Evolutionary conservation across 345 rosid genomes (phyloP).

Genomic region (Cochlearia excelsa): DNA sequence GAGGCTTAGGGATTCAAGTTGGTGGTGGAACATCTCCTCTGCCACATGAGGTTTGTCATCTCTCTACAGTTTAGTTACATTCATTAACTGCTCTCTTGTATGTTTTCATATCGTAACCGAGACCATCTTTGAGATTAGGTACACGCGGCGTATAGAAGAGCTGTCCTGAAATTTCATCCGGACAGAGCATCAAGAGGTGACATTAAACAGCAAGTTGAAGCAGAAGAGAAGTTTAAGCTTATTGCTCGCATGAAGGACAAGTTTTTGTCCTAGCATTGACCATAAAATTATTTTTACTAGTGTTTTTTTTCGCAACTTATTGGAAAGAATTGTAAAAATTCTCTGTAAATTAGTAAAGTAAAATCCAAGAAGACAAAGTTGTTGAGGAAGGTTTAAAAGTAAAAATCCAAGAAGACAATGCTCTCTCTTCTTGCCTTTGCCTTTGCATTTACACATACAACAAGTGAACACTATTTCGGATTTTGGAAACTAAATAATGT

Average conservation of each 20-base stretch:
- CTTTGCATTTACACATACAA: slow-evolving; percentile 52
- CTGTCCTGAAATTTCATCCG: slow-evolving; percentile 75
- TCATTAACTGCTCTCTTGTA: not conserved
- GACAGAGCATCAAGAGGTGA: slow-evolving; percentile 73
- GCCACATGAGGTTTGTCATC: slow-evolving; percentile 47
- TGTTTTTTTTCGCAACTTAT: slow-evolving; percentile 9
- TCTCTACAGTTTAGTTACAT: slow-evolving; percentile 28
- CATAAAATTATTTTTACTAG: not conserved
- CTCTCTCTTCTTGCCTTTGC: slow-evolving; percentile 44
- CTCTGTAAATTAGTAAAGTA: not conserved
- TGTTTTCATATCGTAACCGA: not conserved
- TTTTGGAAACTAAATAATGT: no score
- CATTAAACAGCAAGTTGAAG: slow-evolving; percentile 72
- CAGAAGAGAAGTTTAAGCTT: slow-evolving; percentile 89
- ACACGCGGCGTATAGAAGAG: slow-evolving; percentile 67
- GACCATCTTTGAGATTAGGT: slow-evolving; percentile 46
- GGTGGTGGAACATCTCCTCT: slow-evolving; percentile 52
- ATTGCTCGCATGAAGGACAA: slow-evolving; percentile 82
- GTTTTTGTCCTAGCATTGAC: slow-evolving; percentile 35
- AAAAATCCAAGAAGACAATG: not conserved
- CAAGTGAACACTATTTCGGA: no score
- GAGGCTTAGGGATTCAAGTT: slow-evolving; percentile 65
- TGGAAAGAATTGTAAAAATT: no score
- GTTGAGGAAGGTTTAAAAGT: slow-evolving; percentile 4
- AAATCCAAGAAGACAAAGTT: slow-evolving; percentile 20